These are phyloP conservation scores for Naumovozyma baii DNA, from an alignment of 805 yeast species.

Conservation along the genomic window DNA sequence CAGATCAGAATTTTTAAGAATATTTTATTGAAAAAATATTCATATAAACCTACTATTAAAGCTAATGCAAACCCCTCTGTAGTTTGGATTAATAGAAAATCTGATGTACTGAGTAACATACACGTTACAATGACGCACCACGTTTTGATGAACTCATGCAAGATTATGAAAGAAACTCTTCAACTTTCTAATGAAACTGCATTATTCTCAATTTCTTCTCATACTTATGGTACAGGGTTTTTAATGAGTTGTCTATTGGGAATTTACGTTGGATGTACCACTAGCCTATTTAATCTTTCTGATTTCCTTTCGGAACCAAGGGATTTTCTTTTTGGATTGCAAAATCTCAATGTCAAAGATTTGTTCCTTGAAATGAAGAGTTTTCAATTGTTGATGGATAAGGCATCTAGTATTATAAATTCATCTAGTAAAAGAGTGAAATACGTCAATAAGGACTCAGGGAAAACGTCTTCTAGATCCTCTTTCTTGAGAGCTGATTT, in stretches of 20 bases:
- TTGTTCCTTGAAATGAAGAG: constrained; percentile 76
- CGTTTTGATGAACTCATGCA: constrained; percentile 67
- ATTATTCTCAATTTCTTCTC: constrained; percentile 77
- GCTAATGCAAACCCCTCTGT: constrained; percentile 30
- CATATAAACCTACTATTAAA: constrained; percentile 13
- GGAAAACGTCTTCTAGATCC: constrained; percentile 7
- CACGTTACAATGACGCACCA: constrained; percentile 40
- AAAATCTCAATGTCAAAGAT: constrained; percentile 76
- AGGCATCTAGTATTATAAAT: constrained; percentile 41
- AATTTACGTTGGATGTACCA: constrained; percentile 75
- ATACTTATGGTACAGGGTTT: constrained; percentile 79
- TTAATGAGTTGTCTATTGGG: constrained; percentile 79
- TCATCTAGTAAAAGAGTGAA: not conserved
- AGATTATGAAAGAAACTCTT: constrained; percentile 85
- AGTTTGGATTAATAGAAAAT: constrained; percentile 24
- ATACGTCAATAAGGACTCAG: constrained; percentile 1
- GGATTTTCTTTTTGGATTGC: constrained; percentile 56
- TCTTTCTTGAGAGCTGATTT: constrained; percentile 16
- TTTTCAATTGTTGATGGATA: constrained; percentile 63
- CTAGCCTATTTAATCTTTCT: constrained; percentile 68
- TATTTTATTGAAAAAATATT: constrained; percentile 12
- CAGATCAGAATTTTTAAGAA: constrained; percentile 14
- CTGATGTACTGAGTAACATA: constrained; percentile 17
- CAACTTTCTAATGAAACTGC: constrained; percentile 65
- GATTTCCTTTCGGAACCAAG: constrained; percentile 70